Evolutionary conservation across 331 rosid species (phyloP), one percentile per base, ranked within the genome.

Genomic region (Malus hybrid): DNA sequence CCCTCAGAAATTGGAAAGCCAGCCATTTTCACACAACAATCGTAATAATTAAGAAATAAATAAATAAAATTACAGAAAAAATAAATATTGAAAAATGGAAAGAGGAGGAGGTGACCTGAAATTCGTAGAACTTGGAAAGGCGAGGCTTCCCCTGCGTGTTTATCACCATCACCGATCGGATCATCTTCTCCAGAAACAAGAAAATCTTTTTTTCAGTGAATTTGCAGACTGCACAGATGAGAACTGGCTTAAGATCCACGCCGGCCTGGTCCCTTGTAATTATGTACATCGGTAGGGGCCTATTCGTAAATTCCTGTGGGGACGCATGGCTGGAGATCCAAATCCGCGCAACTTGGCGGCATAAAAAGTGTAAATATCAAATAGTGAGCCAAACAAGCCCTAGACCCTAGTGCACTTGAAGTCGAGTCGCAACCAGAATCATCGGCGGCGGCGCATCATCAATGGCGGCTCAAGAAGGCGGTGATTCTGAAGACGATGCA

Each of bases 121-220:
- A 85, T 80, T 94, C 96, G 69, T 94, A 92, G 80, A 94, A 90
- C 77, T 92, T 95, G 67, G 96, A 79, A 66, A 95, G 90, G 70
- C 99, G 97, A 76, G 97, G 97, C 84, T 89, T 95, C 70, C 97
- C 99, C 79, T 87, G 91, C 44, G 96, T 94, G 85, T 88, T 94
- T 85, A 94, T 73, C 81, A 94, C 97, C 74, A 92, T 70, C 81
- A 92, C 99, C 42, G 97, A 85, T 42, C 80, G 89, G 59, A 94
- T 94, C 99, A 94, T 94, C 71, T 54, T 46, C 11, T 65, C 39
- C 16, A 7, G 14, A 42, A 42, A 42, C 1, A 10, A 42, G 14
- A 42, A 42, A 10, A 10, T 42, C 13, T 76, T n/a, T 44, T 50
- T 22, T 33, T 56, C 79, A 36, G 63, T 65, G 54, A 19, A 29